A percentile compares a stretch with the other conserved stretches of the same genome.
Conservation (phyloP, 148 eudicot species). For the Rhododendron molle region DNA sequence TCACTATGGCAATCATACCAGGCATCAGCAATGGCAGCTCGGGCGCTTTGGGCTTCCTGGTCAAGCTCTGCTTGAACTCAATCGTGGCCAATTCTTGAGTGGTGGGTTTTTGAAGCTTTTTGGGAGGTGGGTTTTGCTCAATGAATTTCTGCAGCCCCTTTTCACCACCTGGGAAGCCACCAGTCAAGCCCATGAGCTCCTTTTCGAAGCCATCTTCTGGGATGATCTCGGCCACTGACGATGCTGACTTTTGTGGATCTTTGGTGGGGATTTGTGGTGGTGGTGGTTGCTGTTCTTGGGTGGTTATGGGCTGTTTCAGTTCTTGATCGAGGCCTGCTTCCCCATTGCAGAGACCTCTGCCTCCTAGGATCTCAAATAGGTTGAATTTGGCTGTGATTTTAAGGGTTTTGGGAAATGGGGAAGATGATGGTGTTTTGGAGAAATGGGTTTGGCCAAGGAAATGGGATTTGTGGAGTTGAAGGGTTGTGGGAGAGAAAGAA, state of each 20-base stretch:
- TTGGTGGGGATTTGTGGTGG: background rate
- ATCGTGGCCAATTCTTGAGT: conserved; percentile 1
- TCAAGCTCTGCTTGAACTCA: conserved; percentile 27
- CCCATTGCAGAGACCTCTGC: conserved; percentile 88
- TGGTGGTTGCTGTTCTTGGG: conserved; percentile 16
- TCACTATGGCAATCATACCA: conserved; percentile 85
- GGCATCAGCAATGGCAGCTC: conserved; percentile 72
- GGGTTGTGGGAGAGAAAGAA: conserved; percentile 40
- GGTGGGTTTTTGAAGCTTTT: background rate
- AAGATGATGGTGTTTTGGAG: conserved; percentile 18
- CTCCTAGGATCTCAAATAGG: conserved; percentile 65
- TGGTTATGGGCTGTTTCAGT: conserved; percentile 34
- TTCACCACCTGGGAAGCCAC: conserved; percentile 94
- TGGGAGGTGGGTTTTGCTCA: conserved; percentile 72
- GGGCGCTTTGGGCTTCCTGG: conserved; percentile 57
- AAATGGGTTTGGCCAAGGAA: background rate
- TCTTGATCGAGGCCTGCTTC: conserved; percentile 68
- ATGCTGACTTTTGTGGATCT: conserved; percentile 22
- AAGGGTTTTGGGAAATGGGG: conserved; percentile 15
- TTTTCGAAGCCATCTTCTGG: conserved; percentile 64
- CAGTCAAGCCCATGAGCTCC: conserved; percentile 75
- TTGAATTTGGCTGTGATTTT: conserved; percentile 55
- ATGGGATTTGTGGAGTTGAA: background rate
- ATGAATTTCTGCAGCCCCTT: conserved; percentile 68
- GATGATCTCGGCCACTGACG: conserved; percentile 4